A percentile compares a stretch with the other conserved stretches of the same genome.
Conservation (phyloP, 2,329 filamentous ascomycete genomes). For the Claviceps capensis region DNA sequence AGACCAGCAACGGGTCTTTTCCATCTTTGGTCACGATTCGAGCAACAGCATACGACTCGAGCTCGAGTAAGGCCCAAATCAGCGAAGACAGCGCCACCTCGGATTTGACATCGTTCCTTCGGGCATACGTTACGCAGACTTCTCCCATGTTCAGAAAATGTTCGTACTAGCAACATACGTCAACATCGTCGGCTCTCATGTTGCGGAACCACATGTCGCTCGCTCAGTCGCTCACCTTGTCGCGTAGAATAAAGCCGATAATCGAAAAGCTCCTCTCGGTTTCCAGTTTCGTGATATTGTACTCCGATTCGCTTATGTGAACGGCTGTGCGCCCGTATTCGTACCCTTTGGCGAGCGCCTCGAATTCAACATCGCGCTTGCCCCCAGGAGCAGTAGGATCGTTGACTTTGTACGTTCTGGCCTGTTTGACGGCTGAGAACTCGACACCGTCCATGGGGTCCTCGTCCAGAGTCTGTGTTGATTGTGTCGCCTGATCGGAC, state of each 20-base stretch:
- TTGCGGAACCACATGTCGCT: background rate
- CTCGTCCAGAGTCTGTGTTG: conserved; percentile 32
- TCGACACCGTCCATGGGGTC: conserved; percentile 37
- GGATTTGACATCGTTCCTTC: conserved; percentile 68
- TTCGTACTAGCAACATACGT: conserved; percentile 45
- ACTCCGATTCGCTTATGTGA: conserved; percentile 73
- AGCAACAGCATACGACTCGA: conserved; percentile 75
- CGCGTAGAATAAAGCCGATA: conserved; percentile 67
- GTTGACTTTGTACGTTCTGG: conserved; percentile 68
- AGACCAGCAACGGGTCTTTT: conserved; percentile 60
- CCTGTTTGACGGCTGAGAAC: conserved; percentile 59
- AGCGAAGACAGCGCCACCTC: conserved; percentile 77
- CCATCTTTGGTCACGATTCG: conserved; percentile 74
- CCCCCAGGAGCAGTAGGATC: conserved; percentile 63
- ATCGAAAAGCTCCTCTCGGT: conserved; percentile 65
- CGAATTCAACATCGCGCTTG: conserved; percentile 68
- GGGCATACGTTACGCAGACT: conserved; percentile 61
- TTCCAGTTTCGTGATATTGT: conserved; percentile 78
- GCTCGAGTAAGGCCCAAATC: conserved; percentile 73
- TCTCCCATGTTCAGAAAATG: conserved; percentile 78
- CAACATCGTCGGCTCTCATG: background rate
- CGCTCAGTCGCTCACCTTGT: conserved; percentile 39
- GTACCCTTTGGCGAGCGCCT: conserved; percentile 83
- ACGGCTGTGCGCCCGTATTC: conserved; percentile 88
- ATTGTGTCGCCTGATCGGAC: conserved; percentile 36